phyloP scores from a whole-genome alignment of 2,329 filamentous ascomycete species.

The Bimuria novae-zelandiae region DNA sequence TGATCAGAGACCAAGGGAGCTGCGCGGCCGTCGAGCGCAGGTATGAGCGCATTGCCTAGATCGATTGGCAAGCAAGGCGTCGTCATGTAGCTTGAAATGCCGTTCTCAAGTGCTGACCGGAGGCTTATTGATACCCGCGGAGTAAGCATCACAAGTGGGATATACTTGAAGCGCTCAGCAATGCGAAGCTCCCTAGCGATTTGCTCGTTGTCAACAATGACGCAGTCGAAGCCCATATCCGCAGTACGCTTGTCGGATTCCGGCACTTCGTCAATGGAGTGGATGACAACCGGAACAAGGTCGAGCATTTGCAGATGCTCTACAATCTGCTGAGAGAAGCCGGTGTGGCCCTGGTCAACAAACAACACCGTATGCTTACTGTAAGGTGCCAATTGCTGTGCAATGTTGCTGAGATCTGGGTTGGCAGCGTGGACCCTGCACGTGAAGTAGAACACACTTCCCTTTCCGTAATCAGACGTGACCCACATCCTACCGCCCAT shows the following conservation, averaged over 20 bases:
- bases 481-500: conserved; percentile 99
- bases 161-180: conserved; percentile 96
- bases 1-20: conserved; percentile 91
- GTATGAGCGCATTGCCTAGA: conserved; percentile 93
- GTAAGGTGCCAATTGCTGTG: conserved; percentile 87
- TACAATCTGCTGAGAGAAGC: conserved; percentile 74
- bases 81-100: conserved; percentile 99
- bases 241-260: conserved; percentile 50
- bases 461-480: conserved; percentile 85
- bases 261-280: conserved; percentile 71
- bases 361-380: conserved; percentile 90
- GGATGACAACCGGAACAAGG: conserved; percentile 81
- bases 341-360: conserved; percentile 86
- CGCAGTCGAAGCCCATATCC: conserved; percentile 81
- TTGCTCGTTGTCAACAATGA: conserved; percentile 91
- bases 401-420: conserved; percentile 76
- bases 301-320: conserved; percentile 78
- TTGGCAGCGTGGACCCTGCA: conserved; percentile 86
- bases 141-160: conserved; percentile 90
- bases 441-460: conserved; percentile 95
- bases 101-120: conserved; percentile 90
- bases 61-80: conserved; percentile 94
- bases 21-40: conserved; percentile 88
- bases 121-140: conserved; percentile 88
- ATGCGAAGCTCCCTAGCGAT: conserved; percentile 84